Evolutionary conservation across 148 eudicot species (phyloP), one percentile per base, ranked within the genome.

Genomic region (Fagopyrum esculentum): DNA sequence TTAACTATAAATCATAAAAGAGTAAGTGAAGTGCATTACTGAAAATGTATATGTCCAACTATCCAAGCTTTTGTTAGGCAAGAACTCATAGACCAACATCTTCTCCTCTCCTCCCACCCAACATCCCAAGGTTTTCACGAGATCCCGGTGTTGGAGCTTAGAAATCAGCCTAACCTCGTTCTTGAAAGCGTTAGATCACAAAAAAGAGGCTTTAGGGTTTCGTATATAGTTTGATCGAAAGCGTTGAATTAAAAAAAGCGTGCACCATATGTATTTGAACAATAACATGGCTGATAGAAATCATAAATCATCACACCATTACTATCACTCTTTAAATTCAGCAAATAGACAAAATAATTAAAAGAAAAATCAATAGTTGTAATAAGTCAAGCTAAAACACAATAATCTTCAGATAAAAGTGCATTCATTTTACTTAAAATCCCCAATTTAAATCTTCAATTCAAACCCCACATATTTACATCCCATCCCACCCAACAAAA

Each of bases 61-160:
- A n/a, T 71, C 74, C 55, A 71, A 49, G 30, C 74, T 71, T 71
- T 71, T 46, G 55, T 71, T 71, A 9, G 73, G 51, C 26, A 45
- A 11, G 30, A 44, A 70, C 30, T 70, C 73, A 70, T 70, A 70
- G 4, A 70, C 51, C 26, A 70, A n/a, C 73, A 70, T 45, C 73
- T 70, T 70, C 19, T 70, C 73, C 17, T 70, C 73, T 47, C 73
- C 73, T 30, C 45, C n/a, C 1, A 70, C 55, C 10, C 74, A 71
- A 46, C 74, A 45, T 3, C 73, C 73, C 43, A 45, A 13, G 6
- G 73, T 71, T 26, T 45, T 70, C 8, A 45, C 73, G 10, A 70
- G 30, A 49, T 71, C 45, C 17, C 43, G 46, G 52, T 71, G 74
- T 46, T 71, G 74, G 2, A 71, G 74, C 74, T 71, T 71, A 5